phyloP scores from a whole-genome alignment of 2,329 filamentous ascomycete genomes.

The Tolypocladium tropicale region DNA sequence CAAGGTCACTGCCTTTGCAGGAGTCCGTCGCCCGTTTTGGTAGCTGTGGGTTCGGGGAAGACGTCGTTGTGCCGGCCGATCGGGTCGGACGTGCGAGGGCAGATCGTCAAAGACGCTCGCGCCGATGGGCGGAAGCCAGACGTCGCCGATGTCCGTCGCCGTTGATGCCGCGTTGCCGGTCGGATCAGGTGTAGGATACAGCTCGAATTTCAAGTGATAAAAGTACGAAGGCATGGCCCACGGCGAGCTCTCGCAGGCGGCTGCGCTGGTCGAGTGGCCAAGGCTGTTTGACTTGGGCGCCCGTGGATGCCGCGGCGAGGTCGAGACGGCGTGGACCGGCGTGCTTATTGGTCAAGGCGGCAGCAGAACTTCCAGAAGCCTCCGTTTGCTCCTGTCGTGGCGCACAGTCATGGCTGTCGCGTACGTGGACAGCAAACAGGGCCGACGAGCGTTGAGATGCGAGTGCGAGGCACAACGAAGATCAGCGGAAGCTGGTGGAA shows the following conservation, averaged over 20 bases:
- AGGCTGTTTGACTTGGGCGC: neutral
- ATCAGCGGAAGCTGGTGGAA: neutral
- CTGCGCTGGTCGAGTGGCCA: neutral
- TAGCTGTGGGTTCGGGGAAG: slow-evolving; percentile 2
- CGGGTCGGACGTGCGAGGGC: slow-evolving; percentile 34
- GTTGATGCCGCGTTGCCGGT: slow-evolving; percentile 4
- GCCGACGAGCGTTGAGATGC: neutral
- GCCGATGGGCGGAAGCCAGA: slow-evolving; percentile 41
- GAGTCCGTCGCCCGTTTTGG: neutral
- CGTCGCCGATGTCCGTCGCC: slow-evolving; percentile 9
- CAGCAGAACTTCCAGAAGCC: neutral
- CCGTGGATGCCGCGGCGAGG: neutral
- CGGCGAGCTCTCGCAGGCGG: neutral
- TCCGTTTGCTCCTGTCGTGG: neutral
- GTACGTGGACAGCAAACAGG: neutral
- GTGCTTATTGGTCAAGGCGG: neutral
- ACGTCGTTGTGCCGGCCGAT: slow-evolving; percentile 4
- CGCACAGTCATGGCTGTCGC: neutral
- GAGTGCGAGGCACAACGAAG: neutral
- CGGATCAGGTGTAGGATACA: slow-evolving; percentile 41
- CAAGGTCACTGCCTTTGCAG: neutral
- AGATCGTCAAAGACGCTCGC: slow-evolving; percentile 46
- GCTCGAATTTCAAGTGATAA: slow-evolving; percentile 57
- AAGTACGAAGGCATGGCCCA: slow-evolving; percentile 47
- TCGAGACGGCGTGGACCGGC: neutral